Base-by-base conservation (phyloP, 2,329 filamentous ascomycete species). In the Alternaria consortialis region DNA sequence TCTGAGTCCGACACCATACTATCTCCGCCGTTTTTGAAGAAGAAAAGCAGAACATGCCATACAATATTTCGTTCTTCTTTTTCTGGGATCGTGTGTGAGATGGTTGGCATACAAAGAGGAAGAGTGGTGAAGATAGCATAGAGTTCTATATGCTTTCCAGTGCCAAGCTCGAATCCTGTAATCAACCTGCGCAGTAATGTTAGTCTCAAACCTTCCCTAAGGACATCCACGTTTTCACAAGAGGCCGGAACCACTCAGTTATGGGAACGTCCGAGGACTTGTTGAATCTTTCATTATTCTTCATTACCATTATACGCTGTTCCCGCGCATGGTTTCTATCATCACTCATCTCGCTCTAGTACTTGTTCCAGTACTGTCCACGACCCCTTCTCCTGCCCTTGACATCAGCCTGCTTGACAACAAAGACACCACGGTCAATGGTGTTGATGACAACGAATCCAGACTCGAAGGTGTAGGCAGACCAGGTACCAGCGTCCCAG, bases 361-460 rank as follows among this genome's bases (percentile, higher is more conserved):
- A 23, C 61, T 70, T 59, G 17, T 63, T 66, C 39, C 62, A 70
- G 69, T 69, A 71, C 61, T 71, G 64, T n/a, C 73, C 67, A 66
- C 69, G 70, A 36, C 73, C 72, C 57, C 64, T 63, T 13, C 69
- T 70, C 44, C n/a, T 23, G 29, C 68, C 70, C 56, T 57, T 73
- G 12, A 60, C 47, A 42, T 60, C 58, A 1, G 53, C 47, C 27
- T 73, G 64, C 67, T 73, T 76, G 8, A 77, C 73, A 20, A 78
- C 73, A 62, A 79, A 79, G 15, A 70, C 76, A 61, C 76, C 76
- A 31, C 76, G 71, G 60, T 85, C 83, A 61, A 85, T 84, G 3
- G 82, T 84, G 69, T 85, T 85, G 52, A 84, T 72, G 13, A 84
- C 75, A 42, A 84, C 77, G 61, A 68, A 82, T 7, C 81, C 81